Evolutionary conservation across 164 flowering plant species (phyloP).

Genomic region (Magnolia kwangsiensis): DNA sequence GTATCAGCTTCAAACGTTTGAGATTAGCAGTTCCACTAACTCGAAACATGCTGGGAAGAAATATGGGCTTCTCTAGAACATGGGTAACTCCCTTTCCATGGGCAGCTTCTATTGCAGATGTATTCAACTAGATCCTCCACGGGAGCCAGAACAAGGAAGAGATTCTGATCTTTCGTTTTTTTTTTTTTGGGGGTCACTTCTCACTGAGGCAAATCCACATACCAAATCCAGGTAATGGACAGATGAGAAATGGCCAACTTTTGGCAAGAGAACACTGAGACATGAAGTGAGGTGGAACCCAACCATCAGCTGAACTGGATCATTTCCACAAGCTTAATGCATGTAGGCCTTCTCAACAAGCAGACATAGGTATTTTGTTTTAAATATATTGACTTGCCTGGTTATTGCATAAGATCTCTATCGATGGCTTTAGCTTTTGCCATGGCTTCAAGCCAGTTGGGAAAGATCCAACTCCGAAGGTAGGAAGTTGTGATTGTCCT

Average conservation of each 20-base stretch:
- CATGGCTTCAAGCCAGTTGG: constrained; percentile 62
- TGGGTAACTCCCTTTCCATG: too few species aligned
- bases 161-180: too few species aligned
- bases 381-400: constrained; percentile 44
- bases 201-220: too few species aligned
- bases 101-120: too few species aligned
- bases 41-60: too few species aligned
- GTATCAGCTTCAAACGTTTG: too few species aligned
- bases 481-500: constrained; percentile 44
- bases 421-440: constrained; percentile 73
- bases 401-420: constrained; percentile 94
- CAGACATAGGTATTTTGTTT: background rate
- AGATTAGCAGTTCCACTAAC: too few species aligned
- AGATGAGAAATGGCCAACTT: background rate
- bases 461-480: constrained; percentile 57
- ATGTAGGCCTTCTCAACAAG: background rate
- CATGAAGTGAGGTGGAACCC: background rate
- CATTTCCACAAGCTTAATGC: background rate
- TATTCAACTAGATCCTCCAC: too few species aligned
- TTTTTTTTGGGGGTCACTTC: too few species aligned
- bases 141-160: too few species aligned
- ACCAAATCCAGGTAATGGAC: background rate
- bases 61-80: too few species aligned
- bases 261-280: background rate
- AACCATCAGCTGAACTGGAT: too few species aligned